Conservation (phyloP, 805 yeast species). For the Barnettozyma wickerhamii region DNA sequence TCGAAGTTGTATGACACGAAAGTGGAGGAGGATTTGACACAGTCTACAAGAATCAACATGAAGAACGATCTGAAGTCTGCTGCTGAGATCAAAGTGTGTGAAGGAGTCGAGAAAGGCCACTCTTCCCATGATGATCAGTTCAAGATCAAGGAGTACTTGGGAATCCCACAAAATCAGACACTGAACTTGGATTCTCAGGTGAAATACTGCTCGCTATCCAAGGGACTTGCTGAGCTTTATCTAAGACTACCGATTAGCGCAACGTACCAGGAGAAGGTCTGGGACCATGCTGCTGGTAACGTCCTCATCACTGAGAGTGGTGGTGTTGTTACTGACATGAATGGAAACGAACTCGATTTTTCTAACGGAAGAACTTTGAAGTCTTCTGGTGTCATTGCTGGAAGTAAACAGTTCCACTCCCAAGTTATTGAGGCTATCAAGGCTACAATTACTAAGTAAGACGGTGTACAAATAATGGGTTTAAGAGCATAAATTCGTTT, state of each 20-base stretch:
- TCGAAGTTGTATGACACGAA: slow-evolving; percentile 32
- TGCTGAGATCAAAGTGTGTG: slow-evolving; percentile 63
- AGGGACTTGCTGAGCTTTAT: slow-evolving; percentile 91
- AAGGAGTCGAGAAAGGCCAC: slow-evolving; percentile 94
- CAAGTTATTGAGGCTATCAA: slow-evolving; percentile 28
- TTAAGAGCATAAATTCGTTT: no score
- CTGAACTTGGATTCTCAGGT: slow-evolving; percentile 93
- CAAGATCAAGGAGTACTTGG: slow-evolving; percentile 59
- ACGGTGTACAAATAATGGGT: not conserved
- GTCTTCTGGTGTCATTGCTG: slow-evolving; percentile 93
- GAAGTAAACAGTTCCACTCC: slow-evolving; percentile 33
- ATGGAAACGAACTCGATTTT: slow-evolving; percentile 71
- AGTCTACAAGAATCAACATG: slow-evolving; percentile 42
- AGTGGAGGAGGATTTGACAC: slow-evolving; percentile 33
- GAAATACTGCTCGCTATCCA: slow-evolving; percentile 85
- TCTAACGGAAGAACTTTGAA: slow-evolving; percentile 76
- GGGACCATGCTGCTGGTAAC: slow-evolving; percentile 99
- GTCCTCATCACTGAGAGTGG: slow-evolving; percentile 86
- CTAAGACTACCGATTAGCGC: slow-evolving; percentile 78
- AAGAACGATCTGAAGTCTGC: slow-evolving; percentile 40
- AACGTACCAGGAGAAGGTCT: slow-evolving; percentile 84
- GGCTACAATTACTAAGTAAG: slow-evolving; percentile 9
- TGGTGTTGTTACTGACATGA: slow-evolving; percentile 83
- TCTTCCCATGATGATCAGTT: slow-evolving; percentile 87
- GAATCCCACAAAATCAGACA: slow-evolving; percentile 54